Base-by-base conservation (phyloP, 1,139 yeast species). In the Saccharomyces hybrid region DNA sequence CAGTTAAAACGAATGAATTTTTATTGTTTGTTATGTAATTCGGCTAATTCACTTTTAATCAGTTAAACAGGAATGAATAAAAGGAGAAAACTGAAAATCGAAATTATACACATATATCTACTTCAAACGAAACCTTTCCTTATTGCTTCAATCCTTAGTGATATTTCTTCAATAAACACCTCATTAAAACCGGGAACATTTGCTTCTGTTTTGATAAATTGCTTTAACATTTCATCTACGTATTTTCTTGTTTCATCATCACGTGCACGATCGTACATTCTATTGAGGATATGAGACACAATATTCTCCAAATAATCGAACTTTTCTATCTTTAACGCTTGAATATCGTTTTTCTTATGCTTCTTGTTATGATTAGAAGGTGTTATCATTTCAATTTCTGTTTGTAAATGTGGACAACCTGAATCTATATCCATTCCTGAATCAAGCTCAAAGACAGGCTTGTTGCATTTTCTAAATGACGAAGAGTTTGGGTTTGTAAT, bases 121-220 rank as follows among this genome's bases (percentile, higher is more conserved):
- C 20, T 20, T 38, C 11, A 38, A 11, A 54, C 48, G 49, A 61
- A 53, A 57, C 57, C 63, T 23, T 59, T 54, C 48, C 60, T 59
- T 41, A 64, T 62, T 34, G 60, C 56, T 28, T 61, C 65, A 66
- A 74, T 67, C 48, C 75, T 63, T 47, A 70, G 55, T 68, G 75
- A 73, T 25, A 79, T 67, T 63, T 84, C 89, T 67, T 84, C 88
- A 32, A 83, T 72, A n/a, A 84, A 73, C 0, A 86, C 86, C 56
- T 81, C 84, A 54, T 81, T 71, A 38, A 85, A 71, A 0, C 91
- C 91, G 0, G 87, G 84, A 56, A 79, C 80, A n/a, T 70, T 67
- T 46, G 64, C 59, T 63, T 85, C 90, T 54, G 75, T 75, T n/a
- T 64, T 65, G 2, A 65, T 60, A 51, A 82, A 69, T n/a, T 63